These are phyloP conservation scores for Daucus carota DNA, from an alignment of 129 eudicot species.

Conservation along the genomic window DNA sequence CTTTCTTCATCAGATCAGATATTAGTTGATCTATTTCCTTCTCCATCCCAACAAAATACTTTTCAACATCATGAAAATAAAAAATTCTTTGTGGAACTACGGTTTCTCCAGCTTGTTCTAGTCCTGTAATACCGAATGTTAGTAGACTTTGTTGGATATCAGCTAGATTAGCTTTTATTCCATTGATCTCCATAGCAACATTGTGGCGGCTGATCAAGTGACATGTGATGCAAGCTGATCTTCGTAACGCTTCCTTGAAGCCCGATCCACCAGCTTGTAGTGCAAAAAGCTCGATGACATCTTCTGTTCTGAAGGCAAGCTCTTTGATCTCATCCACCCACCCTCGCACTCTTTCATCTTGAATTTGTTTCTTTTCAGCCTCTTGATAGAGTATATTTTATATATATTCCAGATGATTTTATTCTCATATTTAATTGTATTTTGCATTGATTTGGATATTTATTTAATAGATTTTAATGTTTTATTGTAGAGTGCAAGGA, in stretches of 20 bases:
- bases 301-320: constrained; percentile 4
- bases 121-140: constrained; percentile 5
- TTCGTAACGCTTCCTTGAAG: not conserved
- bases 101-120: constrained; percentile 1
- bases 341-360: not conserved
- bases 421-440: no score
- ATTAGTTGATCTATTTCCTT: not conserved
- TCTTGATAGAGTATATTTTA: no score
- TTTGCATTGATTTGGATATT: no score
- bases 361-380: not conserved
- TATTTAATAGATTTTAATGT: no score
- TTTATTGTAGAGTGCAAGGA: no score
- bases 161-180: constrained; percentile 2
- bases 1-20: not conserved
- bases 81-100: no score
- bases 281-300: constrained; percentile 6
- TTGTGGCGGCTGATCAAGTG: not conserved
- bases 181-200: not conserved
- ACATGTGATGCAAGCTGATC: not conserved
- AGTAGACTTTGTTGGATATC: not conserved
- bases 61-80: not conserved
- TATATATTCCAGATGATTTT: no score
- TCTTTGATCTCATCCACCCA: not conserved
- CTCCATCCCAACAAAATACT: constrained; percentile 14
- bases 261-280: not conserved